Conservation (phyloP, 805 yeast species). For the Komagataella pastoris region DNA sequence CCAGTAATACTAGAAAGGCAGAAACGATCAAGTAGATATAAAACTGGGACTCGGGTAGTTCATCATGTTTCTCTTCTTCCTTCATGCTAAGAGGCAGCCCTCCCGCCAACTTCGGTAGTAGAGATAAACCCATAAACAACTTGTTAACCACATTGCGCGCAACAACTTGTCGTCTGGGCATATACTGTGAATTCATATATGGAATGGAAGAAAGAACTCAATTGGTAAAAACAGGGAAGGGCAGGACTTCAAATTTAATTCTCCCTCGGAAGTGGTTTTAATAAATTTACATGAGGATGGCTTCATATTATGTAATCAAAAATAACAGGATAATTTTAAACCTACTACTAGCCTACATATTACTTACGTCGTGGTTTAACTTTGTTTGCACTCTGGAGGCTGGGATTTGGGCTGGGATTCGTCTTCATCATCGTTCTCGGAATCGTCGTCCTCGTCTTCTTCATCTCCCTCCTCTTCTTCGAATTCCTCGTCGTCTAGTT, state of each 20-base stretch:
- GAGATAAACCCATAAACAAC: not conserved
- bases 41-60: slow-evolving; percentile 16
- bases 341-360: not conserved
- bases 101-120: not conserved
- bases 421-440: slow-evolving; percentile 38
- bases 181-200: not conserved
- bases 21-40: slow-evolving; percentile 41
- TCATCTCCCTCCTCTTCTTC: slow-evolving; percentile 50
- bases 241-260: not conserved
- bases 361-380: not conserved
- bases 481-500: slow-evolving; percentile 47
- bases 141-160: not conserved
- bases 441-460: slow-evolving; percentile 46
- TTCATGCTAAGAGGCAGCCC: not conserved
- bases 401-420: slow-evolving; percentile 31
- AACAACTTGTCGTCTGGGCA: not conserved
- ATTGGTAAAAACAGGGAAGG: not conserved
- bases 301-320: not conserved
- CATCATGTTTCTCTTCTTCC: not conserved
- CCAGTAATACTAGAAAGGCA: slow-evolving; percentile 49
- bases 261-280: not conserved
- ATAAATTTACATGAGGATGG: not conserved
- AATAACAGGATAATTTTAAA: not conserved
- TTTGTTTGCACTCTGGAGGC: slow-evolving; percentile 69
- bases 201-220: not conserved